These are phyloP conservation scores for Kwoniella dendrophila DNA, from an alignment of 768 basidiomycete species.

Conservation along the genomic window DNA sequence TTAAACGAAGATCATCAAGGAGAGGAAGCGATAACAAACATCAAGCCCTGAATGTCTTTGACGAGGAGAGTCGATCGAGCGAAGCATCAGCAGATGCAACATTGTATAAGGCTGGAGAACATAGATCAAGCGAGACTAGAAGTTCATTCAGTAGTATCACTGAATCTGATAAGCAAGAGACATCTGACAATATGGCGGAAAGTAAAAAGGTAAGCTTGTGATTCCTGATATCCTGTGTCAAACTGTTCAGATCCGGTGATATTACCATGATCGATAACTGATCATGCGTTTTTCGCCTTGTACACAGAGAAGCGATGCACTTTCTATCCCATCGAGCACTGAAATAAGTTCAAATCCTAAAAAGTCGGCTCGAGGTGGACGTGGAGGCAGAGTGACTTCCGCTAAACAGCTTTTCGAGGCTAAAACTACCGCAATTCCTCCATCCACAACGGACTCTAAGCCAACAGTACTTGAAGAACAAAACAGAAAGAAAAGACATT, in stretches of 20 bases:
- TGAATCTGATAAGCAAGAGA: neutral
- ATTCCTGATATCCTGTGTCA: neutral
- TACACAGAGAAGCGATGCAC: neutral
- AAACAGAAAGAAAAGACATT: neutral
- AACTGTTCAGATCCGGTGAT: neutral
- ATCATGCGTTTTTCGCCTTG: neutral
- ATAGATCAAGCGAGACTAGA: neutral
- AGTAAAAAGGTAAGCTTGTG: neutral
- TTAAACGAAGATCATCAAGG: neutral
- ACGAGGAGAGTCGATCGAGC: neutral
- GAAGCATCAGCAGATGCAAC: neutral
- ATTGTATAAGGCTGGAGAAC: constrained; percentile 4
- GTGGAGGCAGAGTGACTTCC: constrained; percentile 2
- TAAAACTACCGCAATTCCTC: neutral
- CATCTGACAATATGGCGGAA: neutral
- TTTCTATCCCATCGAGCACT: neutral
- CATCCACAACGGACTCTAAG: neutral
- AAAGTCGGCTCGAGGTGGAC: neutral
- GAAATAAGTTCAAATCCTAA: neutral
- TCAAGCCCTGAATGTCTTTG: neutral
- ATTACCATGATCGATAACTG: neutral
- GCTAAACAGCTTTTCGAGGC: neutral
- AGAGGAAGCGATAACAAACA: neutral
- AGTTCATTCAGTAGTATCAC: neutral
- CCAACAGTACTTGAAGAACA: neutral